Conservation (phyloP, 345 rosid genomes). For the Eucalyptus regnans region DNA sequence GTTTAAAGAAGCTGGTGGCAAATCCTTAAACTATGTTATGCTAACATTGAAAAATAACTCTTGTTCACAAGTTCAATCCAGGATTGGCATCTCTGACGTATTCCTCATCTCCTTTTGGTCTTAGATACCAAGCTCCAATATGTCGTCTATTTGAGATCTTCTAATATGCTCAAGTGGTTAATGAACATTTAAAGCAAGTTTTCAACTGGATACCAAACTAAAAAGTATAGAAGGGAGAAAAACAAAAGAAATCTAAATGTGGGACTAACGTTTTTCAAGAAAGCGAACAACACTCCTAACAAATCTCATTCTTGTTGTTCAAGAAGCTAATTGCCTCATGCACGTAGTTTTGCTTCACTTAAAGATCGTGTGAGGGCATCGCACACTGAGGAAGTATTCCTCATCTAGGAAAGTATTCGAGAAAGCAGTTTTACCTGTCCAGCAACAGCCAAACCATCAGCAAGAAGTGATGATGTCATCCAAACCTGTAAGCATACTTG, state of each 20-base stretch:
- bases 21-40: not conserved
- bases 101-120: not conserved
- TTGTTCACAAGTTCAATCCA: not conserved
- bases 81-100: not conserved
- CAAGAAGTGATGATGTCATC: conserved; percentile 92
- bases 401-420: not conserved
- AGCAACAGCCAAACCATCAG: conserved; percentile 96
- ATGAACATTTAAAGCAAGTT: not conserved
- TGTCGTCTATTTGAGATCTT: not conserved
- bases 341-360: not conserved
- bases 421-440: conserved; percentile 47
- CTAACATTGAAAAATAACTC: not conserved
- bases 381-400: not conserved
- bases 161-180: not conserved
- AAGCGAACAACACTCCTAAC: not conserved
- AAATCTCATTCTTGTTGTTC: not conserved
- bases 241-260: not conserved
- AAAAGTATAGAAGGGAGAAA: not conserved
- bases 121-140: not conserved
- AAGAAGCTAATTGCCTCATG: not conserved
- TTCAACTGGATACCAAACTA: not conserved
- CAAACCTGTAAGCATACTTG: conserved; percentile 88
- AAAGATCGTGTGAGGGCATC: not conserved
- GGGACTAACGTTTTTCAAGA: not conserved
- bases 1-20: not conserved